Evolutionary conservation across 148 eudicot species (phyloP).

Genomic region (Limonium bicolor): DNA sequence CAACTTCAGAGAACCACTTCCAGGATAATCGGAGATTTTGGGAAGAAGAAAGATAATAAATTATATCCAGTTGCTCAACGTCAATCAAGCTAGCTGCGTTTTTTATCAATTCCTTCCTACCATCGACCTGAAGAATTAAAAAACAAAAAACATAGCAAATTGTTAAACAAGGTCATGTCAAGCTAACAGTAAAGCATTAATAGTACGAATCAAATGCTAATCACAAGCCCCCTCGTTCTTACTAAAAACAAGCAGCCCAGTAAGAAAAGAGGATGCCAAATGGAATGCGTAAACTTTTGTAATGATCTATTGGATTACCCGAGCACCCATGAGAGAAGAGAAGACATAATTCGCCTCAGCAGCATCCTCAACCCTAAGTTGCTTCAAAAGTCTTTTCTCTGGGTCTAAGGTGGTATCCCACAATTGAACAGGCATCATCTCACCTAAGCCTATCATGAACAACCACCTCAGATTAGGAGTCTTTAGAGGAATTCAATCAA

Average conservation of each 20-base stretch:
- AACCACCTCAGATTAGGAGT: too few species aligned
- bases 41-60: too few species aligned
- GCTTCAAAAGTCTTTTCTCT: slow-evolving; percentile 67
- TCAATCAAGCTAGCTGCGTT: slow-evolving; percentile 42
- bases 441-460: slow-evolving; percentile 77
- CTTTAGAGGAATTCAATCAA: too few species aligned
- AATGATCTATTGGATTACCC: slow-evolving; percentile 37
- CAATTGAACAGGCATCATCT: slow-evolving; percentile 91
- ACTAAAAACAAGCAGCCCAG: too few species aligned
- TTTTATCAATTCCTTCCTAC: slow-evolving; percentile 60
- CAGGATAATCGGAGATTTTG: too few species aligned
- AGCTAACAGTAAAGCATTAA: too few species aligned
- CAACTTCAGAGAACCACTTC: too few species aligned
- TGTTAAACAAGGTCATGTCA: too few species aligned
- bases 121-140: slow-evolving; percentile 53
- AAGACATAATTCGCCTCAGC: slow-evolving; percentile 84
- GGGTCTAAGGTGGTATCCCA: slow-evolving; percentile 97
- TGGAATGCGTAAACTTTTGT: slow-evolving; percentile 3
- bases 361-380: slow-evolving; percentile 70
- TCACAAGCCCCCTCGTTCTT: too few species aligned
- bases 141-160: too few species aligned
- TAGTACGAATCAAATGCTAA: too few species aligned
- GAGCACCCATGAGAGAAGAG: slow-evolving; percentile 89
- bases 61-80: slow-evolving; percentile 59
- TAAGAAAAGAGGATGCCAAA: neutral